Base-by-base conservation (phyloP, 768 basidiomycete genomes). In the Kwoniella pini region DNA sequence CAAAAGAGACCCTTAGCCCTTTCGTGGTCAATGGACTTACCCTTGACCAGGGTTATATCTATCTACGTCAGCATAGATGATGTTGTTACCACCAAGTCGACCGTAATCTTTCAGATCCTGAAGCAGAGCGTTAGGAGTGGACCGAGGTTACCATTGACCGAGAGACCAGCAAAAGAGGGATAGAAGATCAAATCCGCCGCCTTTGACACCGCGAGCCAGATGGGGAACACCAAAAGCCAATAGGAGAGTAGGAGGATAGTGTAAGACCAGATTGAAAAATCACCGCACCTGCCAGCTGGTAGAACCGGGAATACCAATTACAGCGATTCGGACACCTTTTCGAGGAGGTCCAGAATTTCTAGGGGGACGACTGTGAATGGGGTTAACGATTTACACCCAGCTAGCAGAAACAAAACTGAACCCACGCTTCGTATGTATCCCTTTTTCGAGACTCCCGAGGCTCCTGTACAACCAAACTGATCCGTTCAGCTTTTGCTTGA, bases 81-180 rank as follows among this genome's bases (percentile, higher is more conserved):
- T 68, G 44, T 62, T 91, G 74, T 86, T 89, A 42, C 91, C 93
- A 50, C 90, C 90, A 73, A 91, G 88, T 63, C 95, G 90, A 69
- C 93, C 95, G 63, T 94, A 97, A 76, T 98, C 95, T 80, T 98
- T 98, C 77, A 98, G 82, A 77, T 98, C 95, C 95, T 98, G 75
- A 33, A 54, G 19, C 40, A 39, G 22, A 5, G 45, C 48, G 60
- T 62, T 43, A 57, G 57, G 62, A 36, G 27, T 24, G 19, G 13
- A 21, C 42, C 39, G 31, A 26, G 17, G 19, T 19, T 39, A 36
- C 39, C 52, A 42, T 42, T 42, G 40, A 19, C 13, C 27, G 10
- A 30, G 19, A 10, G 21, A 7, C 26, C 48, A 33, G 15, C 5
- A 26, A 21, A 12, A 26, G 10, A 21, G 30, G 22, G 21, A 21